A percentile compares a stretch with the other conserved stretches of the same genome.
Conservation (phyloP, 2,329 filamentous ascomycete genomes). For the Calonectria pseudoreteaudii region DNA sequence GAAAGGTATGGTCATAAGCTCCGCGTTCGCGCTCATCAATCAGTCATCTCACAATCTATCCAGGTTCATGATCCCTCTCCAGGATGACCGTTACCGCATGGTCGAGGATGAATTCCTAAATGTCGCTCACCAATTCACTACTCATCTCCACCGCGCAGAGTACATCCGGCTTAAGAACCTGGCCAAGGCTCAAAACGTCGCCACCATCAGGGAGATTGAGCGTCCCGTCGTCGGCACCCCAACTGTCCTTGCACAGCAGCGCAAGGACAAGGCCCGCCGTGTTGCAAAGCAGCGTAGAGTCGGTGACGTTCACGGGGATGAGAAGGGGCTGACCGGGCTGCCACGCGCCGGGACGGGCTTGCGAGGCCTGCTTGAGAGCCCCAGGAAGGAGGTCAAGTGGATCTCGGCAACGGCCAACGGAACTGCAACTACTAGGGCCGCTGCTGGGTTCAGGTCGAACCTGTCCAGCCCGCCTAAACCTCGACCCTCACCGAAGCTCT, state of each 20-base stretch:
- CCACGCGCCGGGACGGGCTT: slow-evolving; percentile 50
- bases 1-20: slow-evolving; percentile 54
- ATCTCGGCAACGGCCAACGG: slow-evolving; percentile 40
- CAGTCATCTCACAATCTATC: neutral
- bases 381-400: slow-evolving; percentile 46
- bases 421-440: slow-evolving; percentile 39
- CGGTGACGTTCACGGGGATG: slow-evolving; percentile 8
- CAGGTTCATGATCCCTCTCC: slow-evolving; percentile 72
- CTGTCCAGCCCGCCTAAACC: slow-evolving; percentile 29
- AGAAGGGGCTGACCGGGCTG: slow-evolving; percentile 19
- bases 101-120: slow-evolving; percentile 83
- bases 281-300: slow-evolving; percentile 41
- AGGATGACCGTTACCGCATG: slow-evolving; percentile 84
- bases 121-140: slow-evolving; percentile 77
- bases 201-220: slow-evolving; percentile 62
- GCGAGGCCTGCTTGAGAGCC: slow-evolving; percentile 58
- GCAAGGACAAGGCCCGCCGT: slow-evolving; percentile 35
- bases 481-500: neutral
- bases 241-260: slow-evolving; percentile 41
- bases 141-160: slow-evolving; percentile 81
- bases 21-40: neutral
- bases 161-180: slow-evolving; percentile 75
- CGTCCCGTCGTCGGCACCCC: slow-evolving; percentile 60
- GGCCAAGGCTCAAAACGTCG: slow-evolving; percentile 66
- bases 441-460: slow-evolving; percentile 42